Evolutionary conservation across 2,329 filamentous ascomycete genomes (phyloP).

Genomic region (Trichoderma semiorbis): DNA sequence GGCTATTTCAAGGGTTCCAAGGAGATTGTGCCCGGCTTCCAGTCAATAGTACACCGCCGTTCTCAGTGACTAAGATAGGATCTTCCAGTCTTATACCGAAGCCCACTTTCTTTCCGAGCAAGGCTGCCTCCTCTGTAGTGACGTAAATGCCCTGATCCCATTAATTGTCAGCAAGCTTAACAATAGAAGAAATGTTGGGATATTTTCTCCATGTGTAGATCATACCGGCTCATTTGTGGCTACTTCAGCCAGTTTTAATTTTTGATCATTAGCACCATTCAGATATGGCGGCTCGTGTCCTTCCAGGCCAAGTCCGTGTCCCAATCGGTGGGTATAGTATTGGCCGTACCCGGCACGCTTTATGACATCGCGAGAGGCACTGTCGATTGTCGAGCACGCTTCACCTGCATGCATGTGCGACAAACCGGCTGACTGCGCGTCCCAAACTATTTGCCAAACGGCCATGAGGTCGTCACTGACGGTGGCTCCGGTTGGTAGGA

Average conservation of each 20-base stretch:
- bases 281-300: neutral
- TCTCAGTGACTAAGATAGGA: neutral
- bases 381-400: neutral
- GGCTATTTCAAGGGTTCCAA: neutral
- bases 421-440: neutral
- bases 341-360: neutral
- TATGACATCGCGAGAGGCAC: neutral
- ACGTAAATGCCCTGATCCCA: neutral
- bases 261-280: neutral
- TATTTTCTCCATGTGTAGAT: neutral
- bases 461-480: neutral
- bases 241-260: neutral
- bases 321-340: neutral
- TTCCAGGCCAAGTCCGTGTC: neutral
- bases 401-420: neutral
- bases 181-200: neutral
- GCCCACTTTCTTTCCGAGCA: neutral
- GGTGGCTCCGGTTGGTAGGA: neutral
- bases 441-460: neutral
- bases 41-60: neutral
- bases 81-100: neutral
- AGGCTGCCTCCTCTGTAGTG: neutral
- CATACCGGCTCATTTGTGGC: neutral
- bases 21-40: neutral
- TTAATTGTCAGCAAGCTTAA: neutral